These are phyloP conservation scores for Marasmius tenuissimus DNA, from an alignment of 1,284 basidiomycete genomes.

Conservation along the genomic window DNA sequence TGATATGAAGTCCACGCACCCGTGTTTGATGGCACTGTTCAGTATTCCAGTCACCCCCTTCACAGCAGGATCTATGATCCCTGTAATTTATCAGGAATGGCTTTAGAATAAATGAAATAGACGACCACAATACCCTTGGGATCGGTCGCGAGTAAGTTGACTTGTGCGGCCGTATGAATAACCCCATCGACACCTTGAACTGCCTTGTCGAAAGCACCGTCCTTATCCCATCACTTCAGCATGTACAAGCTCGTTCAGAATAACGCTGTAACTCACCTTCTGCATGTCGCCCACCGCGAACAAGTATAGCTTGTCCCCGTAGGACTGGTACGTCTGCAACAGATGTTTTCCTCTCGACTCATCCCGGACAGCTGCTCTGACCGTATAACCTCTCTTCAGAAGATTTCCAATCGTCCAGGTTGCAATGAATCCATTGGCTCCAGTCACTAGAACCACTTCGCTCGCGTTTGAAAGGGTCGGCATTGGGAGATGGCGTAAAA, in stretches of 20 bases:
- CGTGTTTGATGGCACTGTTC: slow-evolving; percentile 50
- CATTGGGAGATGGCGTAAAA: too few species aligned
- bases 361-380: slow-evolving; percentile 50
- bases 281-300: slow-evolving; percentile 48
- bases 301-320: slow-evolving; percentile 39
- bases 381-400: slow-evolving; percentile 36
- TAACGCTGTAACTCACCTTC: slow-evolving; percentile 24
- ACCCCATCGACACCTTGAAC: slow-evolving; percentile 64
- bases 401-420: slow-evolving; percentile 11
- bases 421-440: too few species aligned
- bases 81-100: slow-evolving; percentile 21
- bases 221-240: slow-evolving; percentile 29
- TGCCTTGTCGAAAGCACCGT: slow-evolving; percentile 63
- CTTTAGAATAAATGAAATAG: background rate
- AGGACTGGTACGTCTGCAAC: slow-evolving; percentile 37
- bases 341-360: slow-evolving; percentile 44
- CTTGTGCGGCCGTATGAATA: slow-evolving; percentile 52
- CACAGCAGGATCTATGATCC: slow-evolving; percentile 63
- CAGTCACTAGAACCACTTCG: too few species aligned
- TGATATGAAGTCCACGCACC: slow-evolving; percentile 30
- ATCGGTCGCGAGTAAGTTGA: slow-evolving; percentile 34
- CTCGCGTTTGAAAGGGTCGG: too few species aligned
- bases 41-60: slow-evolving; percentile 62
- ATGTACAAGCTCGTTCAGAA: background rate
- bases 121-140: slow-evolving; percentile 32